Evolutionary conservation across 495 filamentous ascomycete species (phyloP), one percentile per base, ranked within the genome.

Genomic region (Aspergillus olivimuriae): DNA sequence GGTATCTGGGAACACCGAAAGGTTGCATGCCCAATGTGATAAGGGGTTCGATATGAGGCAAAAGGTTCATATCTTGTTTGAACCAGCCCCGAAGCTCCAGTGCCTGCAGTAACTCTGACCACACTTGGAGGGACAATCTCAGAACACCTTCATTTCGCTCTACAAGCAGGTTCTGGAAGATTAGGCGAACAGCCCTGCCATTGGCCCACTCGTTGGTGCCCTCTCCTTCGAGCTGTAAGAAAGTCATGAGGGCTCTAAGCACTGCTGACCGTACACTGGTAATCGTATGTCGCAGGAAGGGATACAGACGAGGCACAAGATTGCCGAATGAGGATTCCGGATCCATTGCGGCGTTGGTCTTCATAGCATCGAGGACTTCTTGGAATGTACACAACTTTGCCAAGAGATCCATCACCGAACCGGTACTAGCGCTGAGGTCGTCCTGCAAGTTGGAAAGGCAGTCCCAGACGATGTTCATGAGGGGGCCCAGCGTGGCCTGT

Each of bases 391-490:
- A 98, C 23, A 98, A 79, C 53, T 88, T 97, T 18, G 92, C 94
- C 17, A 98, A 72, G 20, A 98, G 76, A 56, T 98, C 92, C 92
- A 98, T 98, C 32, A 98, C 91, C 39, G 84, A 91, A 21, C 92
- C 92, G 17, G 92, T 98, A 63, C 90, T 96, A 4, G 92, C 94
- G 62, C 89, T 95, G 11, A 98, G 73, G 62, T 98, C 92, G 59
- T 98, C 92, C 47, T 91, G 88, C 6, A 98, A 67, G 56, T 94
- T 90, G 5, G 92, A 94, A 16, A 98, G 76, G 65, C 92, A 97
- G 48, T 89, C 87, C 92, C 92, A 98, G 19, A 98, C 89, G 50
- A 96, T 92, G 59, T 84, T 81, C 65, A 97, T 95, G 33, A 98
- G 75, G 21, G 75, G 70, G 37, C 85, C 75, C 24, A 98, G 76